Evolutionary conservation across 169 alveolate species (phyloP).

Genomic region (Babesia ovata): DNA sequence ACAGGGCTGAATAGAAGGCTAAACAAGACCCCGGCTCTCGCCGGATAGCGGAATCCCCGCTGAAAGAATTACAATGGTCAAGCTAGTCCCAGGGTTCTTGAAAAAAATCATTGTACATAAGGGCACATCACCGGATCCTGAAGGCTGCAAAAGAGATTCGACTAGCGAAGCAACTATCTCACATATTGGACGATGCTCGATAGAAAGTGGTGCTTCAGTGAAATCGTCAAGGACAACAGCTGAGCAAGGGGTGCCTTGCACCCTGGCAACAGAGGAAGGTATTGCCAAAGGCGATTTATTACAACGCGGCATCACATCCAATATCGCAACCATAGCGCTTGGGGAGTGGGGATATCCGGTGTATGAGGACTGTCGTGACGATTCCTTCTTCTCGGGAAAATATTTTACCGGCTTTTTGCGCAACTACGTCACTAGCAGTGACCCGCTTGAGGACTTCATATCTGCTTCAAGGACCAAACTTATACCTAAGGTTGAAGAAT

Average conservation of each 20-base stretch:
- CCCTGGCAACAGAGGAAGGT: background rate
- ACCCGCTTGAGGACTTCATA: conserved; percentile 16
- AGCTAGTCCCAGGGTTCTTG: conserved; percentile 50
- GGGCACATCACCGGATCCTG: background rate
- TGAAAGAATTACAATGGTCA: conserved; percentile 39
- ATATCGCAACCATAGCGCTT: conserved; percentile 62
- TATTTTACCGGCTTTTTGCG: conserved; percentile 19
- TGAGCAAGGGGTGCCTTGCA: background rate
- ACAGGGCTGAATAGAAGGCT: background rate
- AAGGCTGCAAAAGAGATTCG: background rate
- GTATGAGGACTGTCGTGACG: conserved; percentile 13
- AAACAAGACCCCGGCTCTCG: background rate
- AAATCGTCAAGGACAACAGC: background rate
- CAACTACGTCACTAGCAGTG: conserved; percentile 14
- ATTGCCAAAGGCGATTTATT: conserved; percentile 4
- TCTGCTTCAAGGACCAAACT: conserved; percentile 4
- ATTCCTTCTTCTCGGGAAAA: conserved; percentile 34
- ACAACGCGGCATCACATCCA: conserved; percentile 48
- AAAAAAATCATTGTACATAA: conserved; percentile 36
- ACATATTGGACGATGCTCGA: background rate
- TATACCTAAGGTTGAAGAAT: conserved; percentile 63
- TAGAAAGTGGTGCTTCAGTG: background rate
- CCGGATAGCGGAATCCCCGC: background rate
- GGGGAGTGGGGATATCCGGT: conserved; percentile 65
- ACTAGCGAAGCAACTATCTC: background rate